Percentiles rank a stretch among this genome's conserved stretches.
Evolutionary conservation across 1,139 yeast species (phyloP).

Genomic region (Protomyces lactucae-debilis): DNA sequence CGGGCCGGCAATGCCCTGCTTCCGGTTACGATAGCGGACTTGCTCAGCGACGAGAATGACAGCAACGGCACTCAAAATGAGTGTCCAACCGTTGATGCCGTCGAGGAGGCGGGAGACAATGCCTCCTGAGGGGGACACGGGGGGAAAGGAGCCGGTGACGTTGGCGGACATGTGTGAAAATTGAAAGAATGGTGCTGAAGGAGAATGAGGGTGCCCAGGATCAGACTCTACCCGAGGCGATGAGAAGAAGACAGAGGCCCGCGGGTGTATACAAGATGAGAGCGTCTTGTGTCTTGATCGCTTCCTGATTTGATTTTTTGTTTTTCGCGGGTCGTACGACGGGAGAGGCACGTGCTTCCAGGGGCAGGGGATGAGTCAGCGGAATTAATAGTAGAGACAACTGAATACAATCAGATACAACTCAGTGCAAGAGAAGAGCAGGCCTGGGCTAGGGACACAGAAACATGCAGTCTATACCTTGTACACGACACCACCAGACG

Average conservation of each 20-base stretch:
- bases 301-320: no score
- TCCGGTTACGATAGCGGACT: slow-evolving; percentile 64
- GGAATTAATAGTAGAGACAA: no score
- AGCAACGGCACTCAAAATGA: slow-evolving; percentile 11
- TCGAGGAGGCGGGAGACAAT: slow-evolving; percentile 5
- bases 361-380: no score
- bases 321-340: no score
- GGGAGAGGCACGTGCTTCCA: no score
- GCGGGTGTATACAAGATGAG: not conserved
- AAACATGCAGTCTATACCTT: not conserved
- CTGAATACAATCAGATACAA: no score
- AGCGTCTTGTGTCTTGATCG: no score
- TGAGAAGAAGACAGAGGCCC: not conserved
- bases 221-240: not conserved
- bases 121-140: not conserved
- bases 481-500: slow-evolving; percentile 19
- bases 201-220: not conserved
- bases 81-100: slow-evolving; percentile 26
- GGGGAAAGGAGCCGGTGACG: not conserved
- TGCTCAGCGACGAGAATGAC: slow-evolving; percentile 24
- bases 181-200: not conserved
- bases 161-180: not conserved
- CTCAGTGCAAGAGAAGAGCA: no score
- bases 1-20: slow-evolving; percentile 91
- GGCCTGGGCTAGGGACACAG: no score